Percentiles rank a stretch among this genome's conserved stretches.
Conservation (phyloP, 192 early-diverging fungal genomes). For the Entophlyctis luteolus region DNA sequence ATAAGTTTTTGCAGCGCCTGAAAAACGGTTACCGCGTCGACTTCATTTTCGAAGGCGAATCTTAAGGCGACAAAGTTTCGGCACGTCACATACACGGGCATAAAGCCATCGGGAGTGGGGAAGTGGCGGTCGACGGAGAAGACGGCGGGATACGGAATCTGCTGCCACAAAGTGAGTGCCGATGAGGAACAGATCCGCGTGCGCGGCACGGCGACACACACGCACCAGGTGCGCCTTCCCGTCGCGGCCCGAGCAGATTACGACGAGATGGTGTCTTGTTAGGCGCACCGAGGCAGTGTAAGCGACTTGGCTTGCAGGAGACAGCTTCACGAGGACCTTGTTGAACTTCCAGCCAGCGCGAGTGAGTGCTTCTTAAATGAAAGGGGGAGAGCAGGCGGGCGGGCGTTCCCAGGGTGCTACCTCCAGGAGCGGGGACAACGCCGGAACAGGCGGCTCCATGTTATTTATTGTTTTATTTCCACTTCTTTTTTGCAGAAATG, state of each 20-base stretch:
- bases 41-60: slow-evolving; percentile 63
- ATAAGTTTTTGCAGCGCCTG: slow-evolving; percentile 74
- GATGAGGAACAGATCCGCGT: no score
- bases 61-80: slow-evolving; percentile 78
- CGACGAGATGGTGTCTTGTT: slow-evolving; percentile 11
- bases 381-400: no score
- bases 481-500: no score
- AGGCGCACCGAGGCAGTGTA: not conserved
- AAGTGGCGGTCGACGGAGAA: slow-evolving; percentile 69
- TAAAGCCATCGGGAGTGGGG: slow-evolving; percentile 42
- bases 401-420: no score
- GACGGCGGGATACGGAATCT: slow-evolving; percentile 81
- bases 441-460: no score
- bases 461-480: no score
- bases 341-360: no score
- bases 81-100: slow-evolving; percentile 62
- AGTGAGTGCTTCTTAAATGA: no score
- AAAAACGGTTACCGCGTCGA: slow-evolving; percentile 70
- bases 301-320: not conserved
- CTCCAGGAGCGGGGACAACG: no score
- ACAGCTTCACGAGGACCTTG: slow-evolving; percentile 8
- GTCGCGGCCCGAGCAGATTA: not conserved
- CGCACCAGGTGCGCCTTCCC: slow-evolving; percentile 11
- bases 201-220: not conserved
- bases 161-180: not conserved